phyloP scores from a whole-genome alignment of 169 alveolate species.

The Cryptosporidium tyzzeri region DNA sequence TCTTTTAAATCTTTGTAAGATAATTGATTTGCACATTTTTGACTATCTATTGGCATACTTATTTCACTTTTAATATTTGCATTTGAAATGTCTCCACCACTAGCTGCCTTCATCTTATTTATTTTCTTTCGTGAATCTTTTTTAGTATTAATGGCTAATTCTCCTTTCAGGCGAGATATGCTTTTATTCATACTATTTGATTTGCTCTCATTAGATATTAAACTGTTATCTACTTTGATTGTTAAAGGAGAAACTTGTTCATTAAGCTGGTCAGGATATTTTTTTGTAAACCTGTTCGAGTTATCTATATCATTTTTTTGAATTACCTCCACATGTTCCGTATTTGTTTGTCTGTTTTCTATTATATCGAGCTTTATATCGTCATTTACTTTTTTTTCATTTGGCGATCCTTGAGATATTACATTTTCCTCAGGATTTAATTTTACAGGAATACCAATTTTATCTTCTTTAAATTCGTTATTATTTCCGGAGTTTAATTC shows the following conservation, averaged over 20 bases:
- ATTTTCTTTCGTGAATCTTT: background rate
- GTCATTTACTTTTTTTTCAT: background rate
- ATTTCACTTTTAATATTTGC: background rate
- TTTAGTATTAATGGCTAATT: background rate
- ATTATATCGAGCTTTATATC: background rate
- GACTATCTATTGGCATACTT: background rate
- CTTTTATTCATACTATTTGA: too few species aligned
- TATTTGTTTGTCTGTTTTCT: background rate
- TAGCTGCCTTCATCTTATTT: background rate
- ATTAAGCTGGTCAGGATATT: background rate
- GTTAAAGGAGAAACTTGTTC: background rate
- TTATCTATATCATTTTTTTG: background rate
- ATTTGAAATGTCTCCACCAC: background rate
- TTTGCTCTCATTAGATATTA: background rate
- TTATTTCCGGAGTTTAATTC: background rate
- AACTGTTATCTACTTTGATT: background rate
- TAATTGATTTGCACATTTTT: background rate
- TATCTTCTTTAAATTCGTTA: background rate
- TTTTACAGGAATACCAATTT: background rate
- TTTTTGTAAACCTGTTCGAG: background rate
- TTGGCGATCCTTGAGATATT: background rate
- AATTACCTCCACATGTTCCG: too few species aligned
- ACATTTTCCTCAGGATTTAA: background rate
- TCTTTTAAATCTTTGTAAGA: background rate
- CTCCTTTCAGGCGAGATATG: background rate